phyloP scores from a whole-genome alignment of 495 filamentous ascomycete species.

The Daldinia concentrica region DNA sequence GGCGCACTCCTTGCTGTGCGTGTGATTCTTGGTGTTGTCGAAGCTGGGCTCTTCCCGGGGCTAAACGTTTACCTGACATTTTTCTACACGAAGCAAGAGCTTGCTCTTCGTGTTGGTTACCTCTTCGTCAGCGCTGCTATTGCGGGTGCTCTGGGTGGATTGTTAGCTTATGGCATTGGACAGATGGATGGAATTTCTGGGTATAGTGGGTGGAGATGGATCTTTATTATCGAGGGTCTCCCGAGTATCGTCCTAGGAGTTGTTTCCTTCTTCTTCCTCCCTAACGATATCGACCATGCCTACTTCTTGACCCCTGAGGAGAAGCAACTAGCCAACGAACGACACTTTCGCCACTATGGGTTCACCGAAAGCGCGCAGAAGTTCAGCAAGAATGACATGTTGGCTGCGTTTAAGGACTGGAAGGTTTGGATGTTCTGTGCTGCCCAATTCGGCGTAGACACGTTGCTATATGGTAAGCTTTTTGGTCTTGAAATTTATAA shows the following conservation, averaged over 20 bases:
- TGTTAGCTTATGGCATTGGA: slow-evolving; percentile 78
- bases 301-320: slow-evolving; percentile 70
- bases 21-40: slow-evolving; percentile 69
- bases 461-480: slow-evolving; percentile 71
- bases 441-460: slow-evolving; percentile 74
- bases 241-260: slow-evolving; percentile 72
- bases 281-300: slow-evolving; percentile 70
- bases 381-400: slow-evolving; percentile 63
- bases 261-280: slow-evolving; percentile 67
- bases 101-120: slow-evolving; percentile 77
- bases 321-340: slow-evolving; percentile 57
- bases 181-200: slow-evolving; percentile 73
- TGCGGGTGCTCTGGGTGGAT: slow-evolving; percentile 78
- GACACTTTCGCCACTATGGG: slow-evolving; percentile 62
- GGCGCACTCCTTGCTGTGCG: slow-evolving; percentile 60
- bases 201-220: slow-evolving; percentile 71
- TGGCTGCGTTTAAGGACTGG: slow-evolving; percentile 66
- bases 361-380: slow-evolving; percentile 68
- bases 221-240: slow-evolving; percentile 77
- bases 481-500: background rate
- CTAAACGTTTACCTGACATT: slow-evolving; percentile 75
- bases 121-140: slow-evolving; percentile 80
- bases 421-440: slow-evolving; percentile 71
- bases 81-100: slow-evolving; percentile 78
- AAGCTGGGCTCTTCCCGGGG: slow-evolving; percentile 77